These are phyloP conservation scores for Kluyveromyces marxianus DNA, from an alignment of 1,139 yeast species.

Conservation along the genomic window DNA sequence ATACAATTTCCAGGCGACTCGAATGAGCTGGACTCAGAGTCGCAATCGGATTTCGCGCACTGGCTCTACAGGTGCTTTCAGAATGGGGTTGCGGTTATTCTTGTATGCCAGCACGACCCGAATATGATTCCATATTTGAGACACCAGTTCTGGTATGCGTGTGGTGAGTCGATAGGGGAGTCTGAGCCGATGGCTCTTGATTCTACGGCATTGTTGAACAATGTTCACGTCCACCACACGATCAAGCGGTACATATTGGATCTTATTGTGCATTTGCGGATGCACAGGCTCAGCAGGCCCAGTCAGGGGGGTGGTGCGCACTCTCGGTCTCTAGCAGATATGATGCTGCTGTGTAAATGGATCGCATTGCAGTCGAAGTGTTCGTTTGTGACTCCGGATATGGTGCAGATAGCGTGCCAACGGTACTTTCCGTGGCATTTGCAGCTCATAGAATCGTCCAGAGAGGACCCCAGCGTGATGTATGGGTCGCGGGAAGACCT, in stretches of 20 bases:
- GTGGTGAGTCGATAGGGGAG: background rate
- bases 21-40: background rate
- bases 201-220: background rate
- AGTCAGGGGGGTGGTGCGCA: slow-evolving; percentile 29
- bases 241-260: slow-evolving; percentile 29
- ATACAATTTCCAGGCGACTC: no score
- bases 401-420: slow-evolving; percentile 22
- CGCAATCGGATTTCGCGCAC: background rate
- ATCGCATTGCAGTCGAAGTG: slow-evolving; percentile 8
- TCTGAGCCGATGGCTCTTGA: background rate
- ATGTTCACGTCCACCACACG: slow-evolving; percentile 18
- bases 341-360: slow-evolving; percentile 20
- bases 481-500: slow-evolving; percentile 27
- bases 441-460: slow-evolving; percentile 16
- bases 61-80: background rate
- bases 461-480: slow-evolving; percentile 23
- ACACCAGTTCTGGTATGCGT: slow-evolving; percentile 25
- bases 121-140: slow-evolving; percentile 13
- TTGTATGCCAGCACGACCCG: slow-evolving; percentile 4
- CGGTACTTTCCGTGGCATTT: slow-evolving; percentile 30
- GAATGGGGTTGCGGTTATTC: background rate
- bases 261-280: slow-evolving; percentile 27
- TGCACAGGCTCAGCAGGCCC: slow-evolving; percentile 26
- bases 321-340: slow-evolving; percentile 20
- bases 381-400: slow-evolving; percentile 25